A percentile compares a stretch with the other conserved stretches of the same genome.
Conservation (phyloP, 768 basidiomycete genomes). For the Tulasnella sp. region DNA sequence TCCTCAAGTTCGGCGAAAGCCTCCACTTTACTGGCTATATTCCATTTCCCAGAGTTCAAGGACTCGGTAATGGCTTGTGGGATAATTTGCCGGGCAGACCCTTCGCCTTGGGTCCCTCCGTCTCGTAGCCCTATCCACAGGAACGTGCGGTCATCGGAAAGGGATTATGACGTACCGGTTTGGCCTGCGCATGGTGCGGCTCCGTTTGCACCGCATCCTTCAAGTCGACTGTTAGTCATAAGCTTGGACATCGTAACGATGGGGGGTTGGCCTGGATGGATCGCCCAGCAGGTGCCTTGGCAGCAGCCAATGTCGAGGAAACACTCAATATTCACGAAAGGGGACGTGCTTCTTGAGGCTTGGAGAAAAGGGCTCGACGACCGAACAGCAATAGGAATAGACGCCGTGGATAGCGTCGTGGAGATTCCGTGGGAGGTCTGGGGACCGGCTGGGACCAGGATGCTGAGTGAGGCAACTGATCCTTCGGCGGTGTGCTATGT, state of each 20-base stretch:
- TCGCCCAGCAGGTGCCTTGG: not conserved
- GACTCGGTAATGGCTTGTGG: not conserved
- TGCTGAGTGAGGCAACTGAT: slow-evolving; percentile 3
- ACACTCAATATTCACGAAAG: not conserved
- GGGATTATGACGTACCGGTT: not conserved
- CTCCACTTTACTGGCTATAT: not conserved
- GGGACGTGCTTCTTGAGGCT: not conserved
- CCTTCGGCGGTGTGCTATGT: slow-evolving; percentile 10
- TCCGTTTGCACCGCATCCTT: slow-evolving; percentile 7
- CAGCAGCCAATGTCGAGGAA: not conserved
- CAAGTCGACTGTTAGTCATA: slow-evolving; percentile 7
- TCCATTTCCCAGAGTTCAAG: not conserved
- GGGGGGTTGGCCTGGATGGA: not conserved
- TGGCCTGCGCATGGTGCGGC: slow-evolving; percentile 9
- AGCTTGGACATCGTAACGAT: not conserved
- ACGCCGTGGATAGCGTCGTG: not conserved
- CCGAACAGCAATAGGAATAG: not conserved
- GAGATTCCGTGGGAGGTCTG: slow-evolving; percentile 14
- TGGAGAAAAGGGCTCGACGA: not conserved
- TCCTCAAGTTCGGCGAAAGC: not conserved
- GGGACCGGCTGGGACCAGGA: slow-evolving; percentile 8
- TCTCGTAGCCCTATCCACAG: not conserved
- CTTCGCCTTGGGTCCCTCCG: slow-evolving; percentile 10
- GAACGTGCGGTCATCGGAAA: not conserved
- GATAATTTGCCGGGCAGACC: slow-evolving; percentile 1